Evolutionary conservation across 2,329 filamentous ascomycete genomes (phyloP), one percentile per base, ranked within the genome.

Genomic region (Madurella fahalii): DNA sequence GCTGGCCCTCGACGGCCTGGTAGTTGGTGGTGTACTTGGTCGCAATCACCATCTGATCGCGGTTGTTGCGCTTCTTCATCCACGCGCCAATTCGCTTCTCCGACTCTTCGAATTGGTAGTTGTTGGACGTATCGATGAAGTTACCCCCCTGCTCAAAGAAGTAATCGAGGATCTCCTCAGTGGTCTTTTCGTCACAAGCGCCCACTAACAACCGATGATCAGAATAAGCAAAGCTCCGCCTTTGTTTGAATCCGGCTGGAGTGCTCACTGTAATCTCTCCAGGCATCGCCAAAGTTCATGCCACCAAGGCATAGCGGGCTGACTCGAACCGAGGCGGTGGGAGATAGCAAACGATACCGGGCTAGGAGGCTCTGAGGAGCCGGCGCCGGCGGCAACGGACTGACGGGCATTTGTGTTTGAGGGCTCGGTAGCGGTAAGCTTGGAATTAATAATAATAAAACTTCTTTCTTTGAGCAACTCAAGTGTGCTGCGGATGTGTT

Each of bases 41-140:
- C 1, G 86, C 84, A 51, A 89, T 74, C 15, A 89, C 84, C 78
- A 90, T 80, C 65, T 87, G 74, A 61, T 88, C 85, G 20, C 87
- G 79, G 56, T 81, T 81, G n/a, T 77, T 75, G 9, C 83, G 78
- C 57, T 77, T 77, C 62, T 77, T 74, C 82, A 87, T 85, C 85
- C 86, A 90, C 61, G 86, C 83, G 37, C 86, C 86, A 53, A 90
- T 73, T 81, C 85, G 86, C 50, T 64, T 68, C 68, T 89, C 86
- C 1, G 81, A 81, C 67, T 87, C 77, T 56, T 74, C 75, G 52
- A 75, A 71, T 61, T 87, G 85, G 69, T 89, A 89, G 67, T 84
- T 85, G 71, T 83, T 86, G 55, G 84, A 65, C 0, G 84, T 88
- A 67, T 90, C 87, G 64, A 90, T 84, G 68, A 90, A 89, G 70